phyloP scores from a whole-genome alignment of 495 filamentous ascomycete species.

The Aspergillus sclerotiicarbonarius region DNA sequence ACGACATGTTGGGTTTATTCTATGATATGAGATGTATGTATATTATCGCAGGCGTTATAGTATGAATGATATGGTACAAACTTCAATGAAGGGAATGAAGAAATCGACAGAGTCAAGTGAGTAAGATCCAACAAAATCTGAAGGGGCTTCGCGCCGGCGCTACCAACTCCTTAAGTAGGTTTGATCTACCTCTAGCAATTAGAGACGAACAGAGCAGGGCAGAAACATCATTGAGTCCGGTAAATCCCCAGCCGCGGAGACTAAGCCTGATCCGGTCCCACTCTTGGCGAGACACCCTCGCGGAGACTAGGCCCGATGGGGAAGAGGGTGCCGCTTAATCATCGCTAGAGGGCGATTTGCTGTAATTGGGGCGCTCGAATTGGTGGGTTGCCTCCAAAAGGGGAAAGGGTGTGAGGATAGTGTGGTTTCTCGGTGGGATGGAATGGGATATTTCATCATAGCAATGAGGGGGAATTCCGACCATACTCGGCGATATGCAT shows the following conservation, averaged over 20 bases:
- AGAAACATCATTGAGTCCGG: neutral
- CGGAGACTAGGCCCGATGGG: constrained; percentile 4
- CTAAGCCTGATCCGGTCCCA: neutral
- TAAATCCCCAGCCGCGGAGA: neutral
- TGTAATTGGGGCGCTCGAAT: neutral
- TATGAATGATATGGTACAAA: neutral
- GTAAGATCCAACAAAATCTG: no score
- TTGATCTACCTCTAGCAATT: no score
- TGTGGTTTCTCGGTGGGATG: neutral
- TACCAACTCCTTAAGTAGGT: no score
- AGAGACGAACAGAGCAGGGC: no score
- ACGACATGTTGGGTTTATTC: constrained; percentile 20
- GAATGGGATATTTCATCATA: no score
- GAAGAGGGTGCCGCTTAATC: neutral
- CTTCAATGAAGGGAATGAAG: no score
- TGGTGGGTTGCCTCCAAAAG: neutral
- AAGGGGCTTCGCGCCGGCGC: no score
- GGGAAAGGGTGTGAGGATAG: no score
- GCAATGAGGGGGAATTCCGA: no score
- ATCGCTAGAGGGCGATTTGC: no score
- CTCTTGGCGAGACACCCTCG: neutral
- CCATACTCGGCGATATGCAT: no score
- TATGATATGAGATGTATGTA: neutral
- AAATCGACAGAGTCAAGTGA: no score
- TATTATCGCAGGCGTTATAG: neutral